These are phyloP conservation scores for Porpolomopsis calyptriformis DNA, from an alignment of 768 basidiomycete species.

Conservation along the genomic window DNA sequence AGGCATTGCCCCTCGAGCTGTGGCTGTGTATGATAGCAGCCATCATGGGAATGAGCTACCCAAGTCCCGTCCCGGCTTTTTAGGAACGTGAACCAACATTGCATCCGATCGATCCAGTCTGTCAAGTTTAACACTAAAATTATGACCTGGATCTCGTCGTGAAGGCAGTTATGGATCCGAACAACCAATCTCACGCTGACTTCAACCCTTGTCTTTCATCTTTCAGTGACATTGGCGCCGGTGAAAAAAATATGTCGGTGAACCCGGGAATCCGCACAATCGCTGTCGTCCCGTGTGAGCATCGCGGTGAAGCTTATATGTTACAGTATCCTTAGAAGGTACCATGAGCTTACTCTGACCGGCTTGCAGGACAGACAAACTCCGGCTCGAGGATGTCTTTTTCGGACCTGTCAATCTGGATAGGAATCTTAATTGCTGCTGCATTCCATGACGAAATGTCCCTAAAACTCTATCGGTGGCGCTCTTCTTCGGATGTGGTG, in stretches of 20 bases:
- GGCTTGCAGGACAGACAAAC: not conserved
- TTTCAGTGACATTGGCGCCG: not conserved
- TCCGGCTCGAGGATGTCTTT: not conserved
- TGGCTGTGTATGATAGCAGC: too few relatives aligned
- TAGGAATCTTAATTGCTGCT: not conserved
- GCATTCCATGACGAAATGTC: slow-evolving; percentile 8
- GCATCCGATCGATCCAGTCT: too few relatives aligned
- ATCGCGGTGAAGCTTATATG: not conserved
- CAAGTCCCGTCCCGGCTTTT: too few relatives aligned
- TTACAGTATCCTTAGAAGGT: too few relatives aligned
- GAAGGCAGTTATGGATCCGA: too few relatives aligned
- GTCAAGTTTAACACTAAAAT: not conserved
- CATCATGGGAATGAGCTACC: too few relatives aligned
- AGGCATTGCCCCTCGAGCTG: too few relatives aligned
- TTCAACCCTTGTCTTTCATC: too few relatives aligned
- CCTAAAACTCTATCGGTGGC: slow-evolving; percentile 18
- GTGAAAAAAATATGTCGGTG: not conserved
- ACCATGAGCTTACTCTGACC: not conserved
- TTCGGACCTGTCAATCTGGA: not conserved
- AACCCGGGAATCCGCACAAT: not conserved
- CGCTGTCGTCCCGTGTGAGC: too few relatives aligned
- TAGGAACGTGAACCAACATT: too few relatives aligned
- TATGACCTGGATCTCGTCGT: too few relatives aligned
- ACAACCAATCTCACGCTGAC: too few relatives aligned
- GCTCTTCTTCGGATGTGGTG: slow-evolving; percentile 5